Percentiles rank a stretch among this genome's conserved stretches.
These are phyloP conservation scores for Entoloma clypeatum DNA, from an alignment of 1,284 basidiomycete genomes.

Conservation along the genomic window DNA sequence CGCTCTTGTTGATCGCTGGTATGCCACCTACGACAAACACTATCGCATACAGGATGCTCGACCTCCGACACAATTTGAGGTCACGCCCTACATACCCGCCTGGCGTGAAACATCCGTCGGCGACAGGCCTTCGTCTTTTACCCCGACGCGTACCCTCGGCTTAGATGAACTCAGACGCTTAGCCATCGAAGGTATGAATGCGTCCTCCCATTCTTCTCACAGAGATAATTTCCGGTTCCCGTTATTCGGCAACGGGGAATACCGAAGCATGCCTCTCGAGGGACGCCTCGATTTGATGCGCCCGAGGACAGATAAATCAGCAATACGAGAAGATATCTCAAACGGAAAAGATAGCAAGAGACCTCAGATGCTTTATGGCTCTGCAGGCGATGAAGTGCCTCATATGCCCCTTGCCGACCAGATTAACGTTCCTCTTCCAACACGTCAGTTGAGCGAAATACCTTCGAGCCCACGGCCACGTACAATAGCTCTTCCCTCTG, in stretches of 20 bases:
- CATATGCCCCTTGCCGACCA: conserved; percentile 15
- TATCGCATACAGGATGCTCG: conserved; percentile 56
- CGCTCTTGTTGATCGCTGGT: conserved; percentile 87
- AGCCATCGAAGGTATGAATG: conserved; percentile 56
- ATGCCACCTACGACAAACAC: conserved; percentile 82
- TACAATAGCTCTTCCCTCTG: conserved; percentile 36
- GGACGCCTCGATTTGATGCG: conserved; percentile 84
- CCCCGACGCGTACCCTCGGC: conserved; percentile 38
- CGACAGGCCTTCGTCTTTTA: conserved; percentile 25
- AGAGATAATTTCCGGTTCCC: conserved; percentile 14
- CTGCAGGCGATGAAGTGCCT: conserved; percentile 14
- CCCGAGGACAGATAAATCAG: conserved; percentile 36
- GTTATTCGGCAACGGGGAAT: conserved; percentile 58
- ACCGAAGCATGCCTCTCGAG: conserved; percentile 76
- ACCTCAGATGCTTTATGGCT: conserved; percentile 4
- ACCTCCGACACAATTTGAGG: conserved; percentile 54
- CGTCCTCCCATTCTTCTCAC: conserved; percentile 20
- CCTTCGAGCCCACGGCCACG: conserved; percentile 38
- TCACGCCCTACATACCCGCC: conserved; percentile 65
- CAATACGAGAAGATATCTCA: conserved; percentile 22
- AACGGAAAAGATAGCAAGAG: conserved; percentile 4
- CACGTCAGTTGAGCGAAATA: conserved; percentile 54
- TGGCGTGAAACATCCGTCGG: conserved; percentile 57
- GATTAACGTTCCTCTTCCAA: conserved; percentile 33
- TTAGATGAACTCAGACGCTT: conserved; percentile 69